Evolutionary conservation across 2,329 filamentous ascomycete genomes (phyloP).

Genomic region (Neofusicoccum laricinum): DNA sequence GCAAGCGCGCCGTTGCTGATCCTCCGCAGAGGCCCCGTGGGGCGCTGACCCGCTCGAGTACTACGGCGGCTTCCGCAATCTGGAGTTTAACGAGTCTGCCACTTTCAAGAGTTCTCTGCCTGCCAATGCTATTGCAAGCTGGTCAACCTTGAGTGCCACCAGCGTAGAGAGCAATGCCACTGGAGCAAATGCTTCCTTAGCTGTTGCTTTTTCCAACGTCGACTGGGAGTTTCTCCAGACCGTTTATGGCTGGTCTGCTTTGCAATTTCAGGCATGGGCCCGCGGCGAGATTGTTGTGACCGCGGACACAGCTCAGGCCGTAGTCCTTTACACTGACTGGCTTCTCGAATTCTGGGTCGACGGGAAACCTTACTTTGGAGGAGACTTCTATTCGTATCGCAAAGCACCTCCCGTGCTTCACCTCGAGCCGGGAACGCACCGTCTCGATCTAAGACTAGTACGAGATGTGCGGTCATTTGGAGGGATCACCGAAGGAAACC

Average conservation of each 20-base stretch:
- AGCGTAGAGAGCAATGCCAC: constrained; percentile 20
- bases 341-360: constrained; percentile 55
- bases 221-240: constrained; percentile 53
- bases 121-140: constrained; percentile 49
- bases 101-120: constrained; percentile 51
- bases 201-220: constrained; percentile 48
- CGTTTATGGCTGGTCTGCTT: constrained; percentile 58
- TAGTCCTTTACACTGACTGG: constrained; percentile 47
- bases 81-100: constrained; percentile 42
- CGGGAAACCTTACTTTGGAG: constrained; percentile 52
- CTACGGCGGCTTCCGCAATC: constrained; percentile 50
- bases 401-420: constrained; percentile 50
- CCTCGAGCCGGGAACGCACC: constrained; percentile 50
- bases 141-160: constrained; percentile 42
- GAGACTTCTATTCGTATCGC: constrained; percentile 54
- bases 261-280: constrained; percentile 59
- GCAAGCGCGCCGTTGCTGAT: background rate
- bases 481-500: constrained; percentile 46
- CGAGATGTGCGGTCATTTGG: constrained; percentile 58
- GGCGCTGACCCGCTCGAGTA: constrained; percentile 57
- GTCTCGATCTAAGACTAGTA: constrained; percentile 51
- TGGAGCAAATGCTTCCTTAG: constrained; percentile 39
- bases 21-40: constrained; percentile 52
- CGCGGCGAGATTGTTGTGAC: constrained; percentile 47
- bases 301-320: constrained; percentile 30